These are phyloP conservation scores for Plenodomus biglobosus DNA, from an alignment of 2,329 filamentous ascomycete genomes.

Conservation along the genomic window DNA sequence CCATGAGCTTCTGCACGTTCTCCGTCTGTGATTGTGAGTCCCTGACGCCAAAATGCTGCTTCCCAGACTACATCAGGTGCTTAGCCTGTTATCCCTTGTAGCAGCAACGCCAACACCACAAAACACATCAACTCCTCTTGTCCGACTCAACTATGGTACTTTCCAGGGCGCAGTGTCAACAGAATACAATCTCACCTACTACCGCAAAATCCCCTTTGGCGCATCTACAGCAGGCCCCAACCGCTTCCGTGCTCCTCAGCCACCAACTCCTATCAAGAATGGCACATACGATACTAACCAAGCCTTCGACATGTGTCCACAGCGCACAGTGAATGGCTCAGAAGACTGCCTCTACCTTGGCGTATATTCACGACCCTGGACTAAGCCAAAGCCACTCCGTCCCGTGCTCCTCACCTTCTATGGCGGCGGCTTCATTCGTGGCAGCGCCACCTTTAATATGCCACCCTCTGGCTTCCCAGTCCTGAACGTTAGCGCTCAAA, in stretches of 20 bases:
- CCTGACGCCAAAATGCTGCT: slow-evolving; percentile 15
- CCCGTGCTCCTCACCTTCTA: slow-evolving; percentile 64
- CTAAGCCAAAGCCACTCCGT: slow-evolving; percentile 42
- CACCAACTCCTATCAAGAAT: slow-evolving; percentile 52
- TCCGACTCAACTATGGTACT: slow-evolving; percentile 42
- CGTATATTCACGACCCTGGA: slow-evolving; percentile 62
- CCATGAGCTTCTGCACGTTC: background rate
- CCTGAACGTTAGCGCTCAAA: slow-evolving; percentile 55
- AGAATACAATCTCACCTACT: slow-evolving; percentile 61
- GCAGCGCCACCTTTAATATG: slow-evolving; percentile 56
- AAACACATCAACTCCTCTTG: slow-evolving; percentile 20
- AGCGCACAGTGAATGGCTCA: slow-evolving; percentile 57
- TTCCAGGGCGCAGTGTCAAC: slow-evolving; percentile 57
- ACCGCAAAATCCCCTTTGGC: slow-evolving; percentile 63
- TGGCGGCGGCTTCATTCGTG: slow-evolving; percentile 63
- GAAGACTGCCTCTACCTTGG: slow-evolving; percentile 66
- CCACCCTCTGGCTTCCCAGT: slow-evolving; percentile 61
- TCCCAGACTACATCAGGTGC: slow-evolving; percentile 1
- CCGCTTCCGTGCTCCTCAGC: slow-evolving; percentile 63
- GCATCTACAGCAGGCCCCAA: slow-evolving; percentile 60
- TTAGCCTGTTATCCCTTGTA: slow-evolving; percentile 10
- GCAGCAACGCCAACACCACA: slow-evolving; percentile 13
- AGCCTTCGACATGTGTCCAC: slow-evolving; percentile 60
- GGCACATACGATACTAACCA: slow-evolving; percentile 59
- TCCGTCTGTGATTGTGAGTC: background rate